Percentiles rank a stretch among this genome's conserved stretches.
These are phyloP conservation scores for Hymenoscyphus fructigenus DNA, from an alignment of 2,329 filamentous ascomycete genomes.

Conservation along the genomic window DNA sequence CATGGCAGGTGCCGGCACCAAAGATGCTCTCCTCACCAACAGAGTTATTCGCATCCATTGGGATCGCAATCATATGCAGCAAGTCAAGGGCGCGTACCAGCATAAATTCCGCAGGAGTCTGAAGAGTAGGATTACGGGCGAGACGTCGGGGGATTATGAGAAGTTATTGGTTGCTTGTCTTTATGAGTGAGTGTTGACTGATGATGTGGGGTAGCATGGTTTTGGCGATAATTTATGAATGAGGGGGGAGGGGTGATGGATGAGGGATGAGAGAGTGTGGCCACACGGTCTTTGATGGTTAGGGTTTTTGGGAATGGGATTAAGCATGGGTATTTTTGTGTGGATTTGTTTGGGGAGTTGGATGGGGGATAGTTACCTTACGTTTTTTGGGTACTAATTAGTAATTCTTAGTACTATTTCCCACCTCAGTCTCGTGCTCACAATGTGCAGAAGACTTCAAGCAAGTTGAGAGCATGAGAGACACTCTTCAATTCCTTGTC, in stretches of 20 bases:
- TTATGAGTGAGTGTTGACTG: conserved; percentile 30
- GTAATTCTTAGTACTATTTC: too few relatives aligned
- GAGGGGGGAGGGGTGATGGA: background rate
- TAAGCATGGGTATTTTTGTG: too few relatives aligned
- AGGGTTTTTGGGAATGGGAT: background rate
- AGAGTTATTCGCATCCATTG: conserved; percentile 82
- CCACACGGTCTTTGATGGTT: background rate
- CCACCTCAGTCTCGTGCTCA: too few relatives aligned
- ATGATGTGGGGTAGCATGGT: background rate
- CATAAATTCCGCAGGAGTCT: conserved; percentile 69
- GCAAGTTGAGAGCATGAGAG: too few relatives aligned
- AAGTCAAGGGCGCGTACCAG: conserved; percentile 76
- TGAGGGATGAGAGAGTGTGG: background rate
- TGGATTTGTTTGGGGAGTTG: too few relatives aligned
- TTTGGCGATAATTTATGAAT: background rate
- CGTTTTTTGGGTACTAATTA: too few relatives aligned
- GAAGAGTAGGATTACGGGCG: conserved; percentile 68
- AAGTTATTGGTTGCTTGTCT: conserved; percentile 69
- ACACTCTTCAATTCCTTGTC: too few relatives aligned
- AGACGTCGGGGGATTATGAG: conserved; percentile 85
- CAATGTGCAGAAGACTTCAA: too few relatives aligned
- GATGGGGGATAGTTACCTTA: too few relatives aligned
- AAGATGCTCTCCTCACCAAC: conserved; percentile 75
- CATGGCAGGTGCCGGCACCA: conserved; percentile 86
- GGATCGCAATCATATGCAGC: conserved; percentile 71